Evolutionary conservation across 768 basidiomycete species (phyloP), one percentile per base, ranked within the genome.

Genomic region (Termitomyces sp.): DNA sequence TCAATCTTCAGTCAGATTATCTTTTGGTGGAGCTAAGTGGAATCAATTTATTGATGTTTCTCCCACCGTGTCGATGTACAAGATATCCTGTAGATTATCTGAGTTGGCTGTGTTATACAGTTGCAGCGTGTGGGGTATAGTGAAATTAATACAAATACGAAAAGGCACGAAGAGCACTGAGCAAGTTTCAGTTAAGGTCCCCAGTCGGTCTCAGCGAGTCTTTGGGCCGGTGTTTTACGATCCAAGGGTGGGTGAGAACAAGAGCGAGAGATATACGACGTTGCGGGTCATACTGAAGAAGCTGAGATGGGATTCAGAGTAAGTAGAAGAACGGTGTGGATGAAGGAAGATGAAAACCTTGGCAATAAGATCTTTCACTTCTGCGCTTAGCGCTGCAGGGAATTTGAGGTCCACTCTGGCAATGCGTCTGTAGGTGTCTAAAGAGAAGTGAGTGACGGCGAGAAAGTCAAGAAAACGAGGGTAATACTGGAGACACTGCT

Each of bases 391-490:
- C 10, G 71, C 68, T 2, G 75, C 63, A 1, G 87, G 88, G 59
- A 90, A 83, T 39, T 71, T 75, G 53, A 96, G 80, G 66, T 97
- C 90, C n/a, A 95, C 92, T 59, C 79, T 85, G 24, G 88, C 84
- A 59, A 98, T 98, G 9, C 94, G 84, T 54, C 86, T 83, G 70
- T 97, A 96, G 0, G 96, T 98, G 41, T 92, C 95, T 90, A 57
- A 16, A 46, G 20, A 52, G 20, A 31, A 9, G 34, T 46, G 22
- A 49, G 12, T 57, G 22, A 49, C 32, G 37, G 29, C 10, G 32
- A 41, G 39, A 32, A n/a, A 36, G 6, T 56, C 6, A 34, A 46
- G 31, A 7, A 34, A 22, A 61, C 31, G 32, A 34, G 51, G 22
- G 2, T 13, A 59, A 22, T 32, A 92, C 92, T 91, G 55, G 82